Evolutionary conservation across 2,329 filamentous ascomycete genomes (phyloP).

Genomic region (Polytolypa hystricis): DNA sequence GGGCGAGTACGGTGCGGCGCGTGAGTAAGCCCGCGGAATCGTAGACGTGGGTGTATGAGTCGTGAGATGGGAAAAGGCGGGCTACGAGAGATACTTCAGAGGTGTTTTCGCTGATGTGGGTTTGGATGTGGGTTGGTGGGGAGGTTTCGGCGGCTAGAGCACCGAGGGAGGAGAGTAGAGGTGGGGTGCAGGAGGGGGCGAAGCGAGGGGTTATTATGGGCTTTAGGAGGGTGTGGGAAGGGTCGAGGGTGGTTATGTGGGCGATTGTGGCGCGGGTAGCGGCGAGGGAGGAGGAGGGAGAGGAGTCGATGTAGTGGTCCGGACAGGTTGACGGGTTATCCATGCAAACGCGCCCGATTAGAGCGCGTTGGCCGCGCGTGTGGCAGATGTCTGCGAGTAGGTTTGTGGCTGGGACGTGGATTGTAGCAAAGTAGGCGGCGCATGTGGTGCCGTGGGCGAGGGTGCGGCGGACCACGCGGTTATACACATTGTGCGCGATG

Average conservation of each 20-base stretch:
- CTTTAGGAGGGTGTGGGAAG: slow-evolving; percentile 49
- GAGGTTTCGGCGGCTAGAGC: slow-evolving; percentile 50
- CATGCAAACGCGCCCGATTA: slow-evolving; percentile 95
- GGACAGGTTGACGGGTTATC: slow-evolving; percentile 57
- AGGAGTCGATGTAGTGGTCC: slow-evolving; percentile 67
- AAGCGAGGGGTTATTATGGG: slow-evolving; percentile 69
- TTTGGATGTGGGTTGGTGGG: slow-evolving; percentile 59
- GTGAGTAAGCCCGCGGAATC: slow-evolving; percentile 60
- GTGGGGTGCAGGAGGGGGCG: slow-evolving; percentile 43
- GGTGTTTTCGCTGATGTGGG: slow-evolving; percentile 77
- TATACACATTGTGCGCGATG: slow-evolving; percentile 49
- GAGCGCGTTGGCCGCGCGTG: slow-evolving; percentile 70
- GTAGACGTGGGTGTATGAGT: slow-evolving; percentile 67
- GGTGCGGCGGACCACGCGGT: slow-evolving; percentile 64
- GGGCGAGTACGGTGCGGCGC: slow-evolving; percentile 66
- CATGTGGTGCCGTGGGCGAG: slow-evolving; percentile 87
- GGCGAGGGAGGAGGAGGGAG: slow-evolving; percentile 44
- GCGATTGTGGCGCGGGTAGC: slow-evolving; percentile 50
- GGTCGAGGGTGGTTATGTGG: slow-evolving; percentile 58
- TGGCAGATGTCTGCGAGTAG: slow-evolving; percentile 76
- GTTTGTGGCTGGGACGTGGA: slow-evolving; percentile 80
- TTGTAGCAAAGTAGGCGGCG: slow-evolving; percentile 88
- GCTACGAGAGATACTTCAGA: slow-evolving; percentile 62
- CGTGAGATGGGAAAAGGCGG: slow-evolving; percentile 53
- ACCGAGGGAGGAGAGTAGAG: slow-evolving; percentile 53